These are phyloP conservation scores for Rhizopogon rudus DNA, from an alignment of 768 basidiomycete genomes.

Conservation along the genomic window DNA sequence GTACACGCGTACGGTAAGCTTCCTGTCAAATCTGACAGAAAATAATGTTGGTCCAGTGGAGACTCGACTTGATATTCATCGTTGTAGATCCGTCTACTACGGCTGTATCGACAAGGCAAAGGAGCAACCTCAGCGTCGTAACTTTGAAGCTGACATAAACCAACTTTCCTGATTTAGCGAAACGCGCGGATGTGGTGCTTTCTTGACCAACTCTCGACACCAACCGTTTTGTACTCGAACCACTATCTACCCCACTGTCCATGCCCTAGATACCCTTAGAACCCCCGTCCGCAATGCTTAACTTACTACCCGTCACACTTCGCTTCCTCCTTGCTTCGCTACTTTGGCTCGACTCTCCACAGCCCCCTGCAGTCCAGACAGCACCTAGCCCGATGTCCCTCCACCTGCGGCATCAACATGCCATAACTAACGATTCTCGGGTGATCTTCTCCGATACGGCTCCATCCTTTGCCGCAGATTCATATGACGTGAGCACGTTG, in stretches of 20 bases:
- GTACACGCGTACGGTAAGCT: neutral
- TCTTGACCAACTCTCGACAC: neutral
- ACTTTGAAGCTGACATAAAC: no score
- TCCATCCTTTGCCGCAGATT: conserved; percentile 10
- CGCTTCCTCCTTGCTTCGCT: conserved; percentile 37
- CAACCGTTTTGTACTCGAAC: neutral
- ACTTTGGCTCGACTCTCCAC: conserved; percentile 28
- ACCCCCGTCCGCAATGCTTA: conserved; percentile 11
- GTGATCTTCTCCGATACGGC: conserved; percentile 51
- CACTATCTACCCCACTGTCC: neutral
- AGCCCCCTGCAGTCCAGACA: conserved; percentile 8
- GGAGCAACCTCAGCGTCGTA: no score
- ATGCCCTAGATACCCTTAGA: neutral
- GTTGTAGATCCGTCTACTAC: no score
- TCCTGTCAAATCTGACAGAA: no score
- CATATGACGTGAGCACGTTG: conserved; percentile 39
- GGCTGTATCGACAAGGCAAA: no score
- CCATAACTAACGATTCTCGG: conserved; percentile 45
- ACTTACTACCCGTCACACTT: conserved; percentile 35
- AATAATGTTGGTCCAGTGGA: neutral
- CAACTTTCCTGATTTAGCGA: neutral
- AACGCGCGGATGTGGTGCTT: neutral
- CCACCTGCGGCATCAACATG: conserved; percentile 63
- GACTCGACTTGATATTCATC: no score
- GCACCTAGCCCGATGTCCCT: conserved; percentile 44